Percentiles rank a stretch among this genome's conserved stretches.
Evolutionary conservation across 2,329 filamentous ascomycete species (phyloP).

Genomic region (Penicillium sp.): DNA sequence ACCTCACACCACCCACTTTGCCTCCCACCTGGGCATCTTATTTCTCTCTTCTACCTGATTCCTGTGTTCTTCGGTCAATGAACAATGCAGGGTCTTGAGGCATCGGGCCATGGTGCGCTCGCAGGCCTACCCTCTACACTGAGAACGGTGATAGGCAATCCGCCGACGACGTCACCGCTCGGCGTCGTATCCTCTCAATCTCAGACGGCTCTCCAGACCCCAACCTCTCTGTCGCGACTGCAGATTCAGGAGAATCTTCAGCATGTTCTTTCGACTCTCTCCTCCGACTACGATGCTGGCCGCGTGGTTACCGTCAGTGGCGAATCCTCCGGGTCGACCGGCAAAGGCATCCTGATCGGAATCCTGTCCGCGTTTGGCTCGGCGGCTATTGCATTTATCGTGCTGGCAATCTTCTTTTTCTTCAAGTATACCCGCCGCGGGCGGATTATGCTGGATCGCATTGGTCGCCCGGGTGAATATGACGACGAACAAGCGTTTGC

Average conservation of each 20-base stretch:
- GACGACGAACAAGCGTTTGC: conserved; percentile 95
- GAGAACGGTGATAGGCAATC: conserved; percentile 30
- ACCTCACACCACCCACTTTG: conserved; percentile 1
- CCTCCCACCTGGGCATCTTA: conserved; percentile 2
- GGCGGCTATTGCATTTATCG: conserved; percentile 72
- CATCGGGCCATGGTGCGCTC: conserved; percentile 36
- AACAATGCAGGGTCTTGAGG: conserved; percentile 40
- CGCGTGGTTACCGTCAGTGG: conserved; percentile 31
- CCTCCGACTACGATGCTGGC: conserved; percentile 21
- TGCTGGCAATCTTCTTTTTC: conserved; percentile 82
- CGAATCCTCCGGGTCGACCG: conserved; percentile 51
- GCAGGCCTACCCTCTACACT: conserved; percentile 34
- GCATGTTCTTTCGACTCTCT: conserved; percentile 30
- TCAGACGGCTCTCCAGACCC: conserved; percentile 12
- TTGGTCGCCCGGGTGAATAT: conserved; percentile 90
- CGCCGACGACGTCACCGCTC: conserved; percentile 27
- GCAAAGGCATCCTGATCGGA: conserved; percentile 84
- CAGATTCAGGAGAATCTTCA: conserved; percentile 36
- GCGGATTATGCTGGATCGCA: conserved; percentile 85
- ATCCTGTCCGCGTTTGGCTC: conserved; percentile 92
- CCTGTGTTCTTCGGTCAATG: conserved; percentile 25
- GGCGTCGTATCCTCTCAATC: conserved; percentile 11
- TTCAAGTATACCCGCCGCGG: conserved; percentile 85
- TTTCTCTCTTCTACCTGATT: not conserved
- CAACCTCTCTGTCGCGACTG: conserved; percentile 14